A percentile compares a stretch with the other conserved stretches of the same genome.
Evolutionary conservation across 2,329 filamentous ascomycete genomes (phyloP).

Genomic region (Alternaria gansuensis): DNA sequence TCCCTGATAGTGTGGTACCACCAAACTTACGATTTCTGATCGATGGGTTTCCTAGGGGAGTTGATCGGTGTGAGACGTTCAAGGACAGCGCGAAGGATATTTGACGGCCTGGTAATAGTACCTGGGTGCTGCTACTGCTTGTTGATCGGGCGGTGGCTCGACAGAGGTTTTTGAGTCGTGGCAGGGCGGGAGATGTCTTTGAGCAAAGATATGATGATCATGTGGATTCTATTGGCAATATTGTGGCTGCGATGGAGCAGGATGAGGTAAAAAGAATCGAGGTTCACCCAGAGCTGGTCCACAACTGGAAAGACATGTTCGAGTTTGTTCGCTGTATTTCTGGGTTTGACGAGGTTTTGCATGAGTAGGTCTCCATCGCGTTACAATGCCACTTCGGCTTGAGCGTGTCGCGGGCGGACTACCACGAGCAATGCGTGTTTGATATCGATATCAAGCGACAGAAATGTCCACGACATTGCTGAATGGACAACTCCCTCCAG

Average conservation of each 20-base stretch:
- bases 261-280: slow-evolving; percentile 9
- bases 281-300: not conserved
- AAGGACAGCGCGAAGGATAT: slow-evolving; percentile 10
- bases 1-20: slow-evolving; percentile 4
- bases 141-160: slow-evolving; percentile 11
- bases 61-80: slow-evolving; percentile 16
- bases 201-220: slow-evolving; percentile 18
- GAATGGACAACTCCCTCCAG: not conserved
- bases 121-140: slow-evolving; percentile 10
- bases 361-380: not conserved
- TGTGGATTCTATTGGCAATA: slow-evolving; percentile 1
- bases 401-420: not conserved
- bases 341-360: not conserved
- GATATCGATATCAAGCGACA: not conserved
- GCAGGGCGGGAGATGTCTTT: slow-evolving; percentile 23
- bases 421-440: not conserved
- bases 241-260: slow-evolving; percentile 18
- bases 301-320: not conserved
- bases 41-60: slow-evolving; percentile 24
- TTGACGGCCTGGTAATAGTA: slow-evolving; percentile 8
- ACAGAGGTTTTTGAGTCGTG: slow-evolving; percentile 16
- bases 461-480: not conserved
- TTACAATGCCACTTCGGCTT: not conserved
- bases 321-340: not conserved
- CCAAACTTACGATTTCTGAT: slow-evolving; percentile 13